A percentile compares a stretch with the other conserved stretches of the same genome.
Conservation (phyloP, 1,284 basidiomycete genomes). For the Mycena sp. region DNA sequence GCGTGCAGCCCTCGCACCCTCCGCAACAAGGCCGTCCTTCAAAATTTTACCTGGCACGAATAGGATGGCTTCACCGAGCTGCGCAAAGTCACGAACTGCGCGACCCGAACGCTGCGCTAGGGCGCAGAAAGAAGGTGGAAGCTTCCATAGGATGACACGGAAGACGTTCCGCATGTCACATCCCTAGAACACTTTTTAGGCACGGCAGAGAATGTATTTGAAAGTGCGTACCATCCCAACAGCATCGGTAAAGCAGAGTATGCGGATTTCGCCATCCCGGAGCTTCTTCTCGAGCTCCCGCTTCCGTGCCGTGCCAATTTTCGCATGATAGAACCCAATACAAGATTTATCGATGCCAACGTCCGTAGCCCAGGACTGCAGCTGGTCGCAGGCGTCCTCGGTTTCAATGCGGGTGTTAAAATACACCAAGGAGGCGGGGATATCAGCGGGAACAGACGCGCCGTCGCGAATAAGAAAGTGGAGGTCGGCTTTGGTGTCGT, state of each 20-base stretch:
- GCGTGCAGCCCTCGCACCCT: not conserved
- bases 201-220: not conserved
- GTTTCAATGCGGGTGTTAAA: conserved; percentile 1
- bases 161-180: conserved; percentile 6
- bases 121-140: conserved; percentile 4
- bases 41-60: not conserved
- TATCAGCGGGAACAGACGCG: too few relatives aligned
- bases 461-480: too few relatives aligned
- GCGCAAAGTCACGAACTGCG: not conserved
- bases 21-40: not conserved
- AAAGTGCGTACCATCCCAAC: conserved; percentile 32
- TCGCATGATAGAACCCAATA: conserved; percentile 25
- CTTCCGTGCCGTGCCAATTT: conserved; percentile 10
- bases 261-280: conserved; percentile 20
- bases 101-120: conserved; percentile 8
- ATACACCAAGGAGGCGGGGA: not conserved
- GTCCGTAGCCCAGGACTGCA: not conserved
- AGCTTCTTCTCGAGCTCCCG: conserved; percentile 4
- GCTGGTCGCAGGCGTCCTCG: too few relatives aligned
- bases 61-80: conserved; percentile 4
- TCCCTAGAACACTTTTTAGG: not conserved
- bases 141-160: conserved; percentile 11
- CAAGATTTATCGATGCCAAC: conserved; percentile 12
- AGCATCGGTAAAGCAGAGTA: conserved; percentile 32
- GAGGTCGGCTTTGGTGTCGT: too few relatives aligned